Base-by-base conservation (phyloP, 2,329 filamentous ascomycete genomes). In the Xylaria polymorpha region DNA sequence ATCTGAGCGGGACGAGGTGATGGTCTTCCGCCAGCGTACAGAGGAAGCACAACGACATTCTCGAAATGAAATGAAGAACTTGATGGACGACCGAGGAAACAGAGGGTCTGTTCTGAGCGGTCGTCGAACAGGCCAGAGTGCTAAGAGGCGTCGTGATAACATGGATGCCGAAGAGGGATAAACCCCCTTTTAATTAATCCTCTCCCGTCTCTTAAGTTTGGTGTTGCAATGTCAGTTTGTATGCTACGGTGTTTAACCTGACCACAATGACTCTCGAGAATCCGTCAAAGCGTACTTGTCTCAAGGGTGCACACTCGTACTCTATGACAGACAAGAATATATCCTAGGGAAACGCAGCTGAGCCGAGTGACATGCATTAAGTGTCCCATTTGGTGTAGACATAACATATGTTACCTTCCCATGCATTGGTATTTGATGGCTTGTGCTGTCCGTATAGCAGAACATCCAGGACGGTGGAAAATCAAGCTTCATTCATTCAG, bases 41-140 rank as follows among this genome's bases (percentile, higher is more conserved):
- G 90, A 92, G 66, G 93, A 97, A 79, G 94, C 94, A 0, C 94
- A 97, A 79, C 86, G 93, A 56, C 86, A 92, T 64, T 92, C 94
- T 0, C 88, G 92, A 59, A 88, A 86, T 64, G 91, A 97, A 81
- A 92, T 97, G 91, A 96, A 94, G 84, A 86, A 88, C n/a, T 79
- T 94, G 73, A 87, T 92, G 64, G 93, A 97, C 71, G 88, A 90
- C 77, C 87, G 86, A 73, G 87, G 86, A 53, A 85, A 87, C 80
- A 86, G 84, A 83, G 81, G 86, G 29, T 79, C 83, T 57, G 79
- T 82, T 44, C 74, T 84, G 46, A 82, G 82, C 65, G 84, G 83
- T 39, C 83, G 83, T 12, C 64, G 64, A 32, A 29, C 83, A 41
- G 80, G 80, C 25, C 87, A 86, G n/a, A 66, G 62, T 58, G 66